Conservation (phyloP, 129 eudicot genomes). For the Apium graveolens region DNA sequence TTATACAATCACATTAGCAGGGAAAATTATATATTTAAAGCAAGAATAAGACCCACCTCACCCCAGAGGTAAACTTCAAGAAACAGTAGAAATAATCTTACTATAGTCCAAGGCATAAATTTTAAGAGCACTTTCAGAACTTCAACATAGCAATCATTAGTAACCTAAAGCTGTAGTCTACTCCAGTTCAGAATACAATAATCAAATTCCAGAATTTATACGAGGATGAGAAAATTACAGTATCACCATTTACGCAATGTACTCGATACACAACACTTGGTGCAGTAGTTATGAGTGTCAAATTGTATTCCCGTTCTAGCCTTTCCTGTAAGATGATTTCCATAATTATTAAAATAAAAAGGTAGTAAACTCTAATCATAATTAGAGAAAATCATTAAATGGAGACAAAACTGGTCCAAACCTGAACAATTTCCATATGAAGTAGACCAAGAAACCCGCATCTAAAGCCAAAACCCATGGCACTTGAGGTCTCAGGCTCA, state of each 20-base stretch:
- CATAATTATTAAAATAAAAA: conserved; percentile 9
- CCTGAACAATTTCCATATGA: conserved; percentile 99
- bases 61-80: not conserved
- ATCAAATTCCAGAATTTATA: not conserved
- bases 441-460: conserved; percentile 98
- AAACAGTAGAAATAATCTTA: not conserved
- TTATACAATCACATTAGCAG: not conserved
- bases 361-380: conserved; percentile 6
- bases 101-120: not conserved
- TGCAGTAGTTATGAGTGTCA: conserved; percentile 88
- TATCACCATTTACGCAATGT: conserved; percentile 58
- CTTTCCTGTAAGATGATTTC: conserved; percentile 77
- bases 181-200: not conserved
- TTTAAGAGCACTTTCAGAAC: not conserved
- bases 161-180: not conserved
- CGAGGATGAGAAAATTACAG: conserved; percentile 31
- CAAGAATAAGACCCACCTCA: not conserved
- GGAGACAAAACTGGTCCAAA: conserved; percentile 16
- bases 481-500: conserved; percentile 98
- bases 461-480: conserved; percentile 99
- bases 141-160: not conserved
- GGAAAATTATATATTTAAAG: no score
- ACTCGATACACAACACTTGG: conserved; percentile 98
- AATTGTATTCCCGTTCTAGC: conserved; percentile 93
- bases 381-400: not conserved